These are phyloP conservation scores for Juncus effusus DNA, from an alignment of 176 grass and related monocot genomes.

Conservation along the genomic window DNA sequence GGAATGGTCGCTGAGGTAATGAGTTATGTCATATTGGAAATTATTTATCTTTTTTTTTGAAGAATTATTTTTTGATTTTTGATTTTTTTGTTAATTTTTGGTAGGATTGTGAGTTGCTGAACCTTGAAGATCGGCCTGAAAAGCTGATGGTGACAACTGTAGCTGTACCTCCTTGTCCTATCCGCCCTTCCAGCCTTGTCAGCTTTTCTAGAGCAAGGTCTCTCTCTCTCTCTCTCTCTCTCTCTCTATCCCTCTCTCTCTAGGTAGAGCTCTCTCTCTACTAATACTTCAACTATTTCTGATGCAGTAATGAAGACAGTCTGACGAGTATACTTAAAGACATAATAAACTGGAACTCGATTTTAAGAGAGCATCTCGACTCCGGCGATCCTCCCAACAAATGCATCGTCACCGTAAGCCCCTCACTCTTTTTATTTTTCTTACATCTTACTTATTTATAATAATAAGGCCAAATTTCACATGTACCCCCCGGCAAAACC, in stretches of 20 bases:
- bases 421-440: too few species aligned
- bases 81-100: not conserved
- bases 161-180: constrained; percentile 71
- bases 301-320: constrained; percentile 85
- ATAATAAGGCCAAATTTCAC: too few species aligned
- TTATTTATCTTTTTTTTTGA: constrained; percentile 1
- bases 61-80: constrained; percentile 1
- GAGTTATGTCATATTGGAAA: not conserved
- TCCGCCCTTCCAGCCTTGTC: constrained; percentile 76
- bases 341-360: constrained; percentile 71
- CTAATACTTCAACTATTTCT: constrained; percentile 7
- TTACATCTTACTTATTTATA: too few species aligned
- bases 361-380: constrained; percentile 72
- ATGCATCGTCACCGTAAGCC: constrained; percentile 75
- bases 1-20: constrained; percentile 79
- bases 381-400: constrained; percentile 43
- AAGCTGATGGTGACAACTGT: constrained; percentile 86
- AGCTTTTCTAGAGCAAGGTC: constrained; percentile 60
- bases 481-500: too few species aligned
- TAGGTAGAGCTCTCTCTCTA: not conserved
- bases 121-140: constrained; percentile 81
- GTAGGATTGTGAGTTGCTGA: constrained; percentile 97
- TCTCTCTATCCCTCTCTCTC: not conserved
- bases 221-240: constrained; percentile 10
- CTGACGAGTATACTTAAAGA: constrained; percentile 76